Percentiles rank a stretch among this genome's conserved stretches.
Evolutionary conservation across 2,329 filamentous ascomycete species (phyloP).

Genomic region (Ophiostoma sp.): DNA sequence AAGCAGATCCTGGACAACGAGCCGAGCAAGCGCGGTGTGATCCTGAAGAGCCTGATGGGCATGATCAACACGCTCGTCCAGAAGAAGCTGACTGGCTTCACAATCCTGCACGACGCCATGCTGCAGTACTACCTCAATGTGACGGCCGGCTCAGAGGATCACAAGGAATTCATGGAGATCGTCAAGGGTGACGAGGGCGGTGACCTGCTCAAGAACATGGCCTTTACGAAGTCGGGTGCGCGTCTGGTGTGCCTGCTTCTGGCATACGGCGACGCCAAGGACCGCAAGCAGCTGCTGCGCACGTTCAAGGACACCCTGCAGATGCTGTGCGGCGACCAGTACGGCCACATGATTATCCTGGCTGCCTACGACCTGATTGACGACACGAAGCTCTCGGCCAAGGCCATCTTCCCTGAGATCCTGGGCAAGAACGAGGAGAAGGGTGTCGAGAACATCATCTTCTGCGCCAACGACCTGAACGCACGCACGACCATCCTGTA

Average conservation of each 20-base stretch:
- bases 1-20: constrained; percentile 66
- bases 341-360: constrained; percentile 76
- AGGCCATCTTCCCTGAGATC: constrained; percentile 81
- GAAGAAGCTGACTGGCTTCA: constrained; percentile 95
- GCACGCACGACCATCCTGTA: constrained; percentile 68
- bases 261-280: constrained; percentile 82
- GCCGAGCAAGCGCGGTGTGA: constrained; percentile 79
- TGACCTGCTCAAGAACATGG: constrained; percentile 88
- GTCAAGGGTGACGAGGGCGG: constrained; percentile 88
- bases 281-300: constrained; percentile 78
- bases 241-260: constrained; percentile 74
- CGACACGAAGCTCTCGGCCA: constrained; percentile 82
- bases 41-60: constrained; percentile 78
- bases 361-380: constrained; percentile 87
- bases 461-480: constrained; percentile 59
- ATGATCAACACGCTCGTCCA: constrained; percentile 90
- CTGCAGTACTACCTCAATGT: constrained; percentile 87
- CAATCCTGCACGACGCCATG: constrained; percentile 97
- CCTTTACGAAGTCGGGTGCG: constrained; percentile 86
- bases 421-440: constrained; percentile 64
- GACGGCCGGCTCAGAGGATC: constrained; percentile 70
- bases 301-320: constrained; percentile 87
- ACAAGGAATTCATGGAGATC: constrained; percentile 80
- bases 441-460: constrained; percentile 58
- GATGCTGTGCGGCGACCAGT: constrained; percentile 71